Evolutionary conservation across 176 grass and related monocot genomes (phyloP).

Genomic region (Oryza meridionalis): DNA sequence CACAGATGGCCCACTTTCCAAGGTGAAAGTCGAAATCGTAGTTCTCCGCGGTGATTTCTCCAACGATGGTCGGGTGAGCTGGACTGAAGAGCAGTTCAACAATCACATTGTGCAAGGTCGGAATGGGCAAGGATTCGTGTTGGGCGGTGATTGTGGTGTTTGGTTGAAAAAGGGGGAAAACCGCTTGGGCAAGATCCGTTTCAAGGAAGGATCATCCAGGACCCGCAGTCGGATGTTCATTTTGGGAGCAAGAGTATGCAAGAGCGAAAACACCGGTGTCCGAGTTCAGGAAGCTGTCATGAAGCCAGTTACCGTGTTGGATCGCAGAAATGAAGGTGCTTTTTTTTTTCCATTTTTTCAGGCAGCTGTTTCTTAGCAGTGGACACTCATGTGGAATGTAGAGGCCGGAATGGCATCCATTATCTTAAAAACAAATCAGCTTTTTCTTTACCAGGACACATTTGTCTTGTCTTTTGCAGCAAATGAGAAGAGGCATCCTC

Average conservation of each 20-base stretch:
- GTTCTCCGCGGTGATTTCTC: slow-evolving; percentile 43
- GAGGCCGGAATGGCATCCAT: no score
- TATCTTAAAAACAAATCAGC: no score
- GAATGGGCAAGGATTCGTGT: slow-evolving; percentile 23
- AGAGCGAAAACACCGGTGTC: background rate
- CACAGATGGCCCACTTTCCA: background rate
- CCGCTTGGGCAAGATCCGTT: background rate
- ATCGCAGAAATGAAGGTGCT: slow-evolving; percentile 48
- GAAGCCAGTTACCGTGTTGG: slow-evolving; percentile 32
- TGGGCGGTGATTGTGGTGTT: slow-evolving; percentile 23
- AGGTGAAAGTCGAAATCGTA: slow-evolving; percentile 28
- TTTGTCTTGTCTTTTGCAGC: slow-evolving; percentile 1
- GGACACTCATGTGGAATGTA: no score
- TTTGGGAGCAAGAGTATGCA: slow-evolving; percentile 32
- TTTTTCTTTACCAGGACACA: background rate
- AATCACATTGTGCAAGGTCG: slow-evolving; percentile 39
- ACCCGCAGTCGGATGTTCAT: slow-evolving; percentile 30
- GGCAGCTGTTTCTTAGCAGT: no score
- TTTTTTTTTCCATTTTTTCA: no score
- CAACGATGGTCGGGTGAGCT: slow-evolving; percentile 15
- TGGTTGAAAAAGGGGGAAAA: slow-evolving; percentile 24
- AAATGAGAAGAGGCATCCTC: slow-evolving; percentile 50
- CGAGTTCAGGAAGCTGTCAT: slow-evolving; percentile 46
- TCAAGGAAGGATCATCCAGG: slow-evolving; percentile 48
- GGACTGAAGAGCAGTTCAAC: slow-evolving; percentile 46